phyloP scores from a whole-genome alignment of 768 basidiomycete species.

The Boletus coccyginus region DNA sequence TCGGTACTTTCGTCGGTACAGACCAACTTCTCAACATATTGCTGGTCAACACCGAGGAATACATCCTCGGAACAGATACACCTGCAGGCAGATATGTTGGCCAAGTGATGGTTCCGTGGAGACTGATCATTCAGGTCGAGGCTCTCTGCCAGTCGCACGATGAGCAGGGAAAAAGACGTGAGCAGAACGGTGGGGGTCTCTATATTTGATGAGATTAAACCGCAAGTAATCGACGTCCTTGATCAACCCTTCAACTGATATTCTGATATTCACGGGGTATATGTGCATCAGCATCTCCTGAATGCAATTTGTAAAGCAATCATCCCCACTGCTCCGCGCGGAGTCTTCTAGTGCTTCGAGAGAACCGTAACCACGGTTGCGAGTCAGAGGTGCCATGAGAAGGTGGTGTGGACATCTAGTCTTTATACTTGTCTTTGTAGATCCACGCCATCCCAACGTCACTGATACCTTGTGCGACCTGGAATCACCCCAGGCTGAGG shows the following conservation, averaged over 20 bases:
- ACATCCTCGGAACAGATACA: conserved; percentile 43
- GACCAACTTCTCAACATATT: conserved; percentile 83
- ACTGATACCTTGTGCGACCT: conserved; percentile 72
- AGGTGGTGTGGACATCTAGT: conserved; percentile 9
- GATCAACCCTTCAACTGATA: conserved; percentile 2
- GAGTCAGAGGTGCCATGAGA: neutral
- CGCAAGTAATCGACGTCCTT: conserved; percentile 25
- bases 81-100: conserved; percentile 64
- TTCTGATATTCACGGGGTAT: conserved; percentile 24
- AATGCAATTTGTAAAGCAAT: conserved; percentile 1
- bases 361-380: conserved; percentile 1
- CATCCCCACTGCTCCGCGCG: conserved; percentile 7
- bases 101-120: conserved; percentile 77
- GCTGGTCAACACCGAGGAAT: conserved; percentile 81
- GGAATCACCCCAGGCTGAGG: neutral
- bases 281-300: conserved; percentile 13
- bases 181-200: conserved; percentile 26
- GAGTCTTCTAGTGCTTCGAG: conserved; percentile 7
- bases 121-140: conserved; percentile 57
- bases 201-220: conserved; percentile 25
- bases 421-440: conserved; percentile 76
- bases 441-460: conserved; percentile 89
- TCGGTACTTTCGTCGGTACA: conserved; percentile 84
- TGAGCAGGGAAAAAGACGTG: conserved; percentile 13
- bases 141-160: conserved; percentile 23